Conservation (phyloP, 352 stramenopile species). For the Globisporangium perplexum region DNA sequence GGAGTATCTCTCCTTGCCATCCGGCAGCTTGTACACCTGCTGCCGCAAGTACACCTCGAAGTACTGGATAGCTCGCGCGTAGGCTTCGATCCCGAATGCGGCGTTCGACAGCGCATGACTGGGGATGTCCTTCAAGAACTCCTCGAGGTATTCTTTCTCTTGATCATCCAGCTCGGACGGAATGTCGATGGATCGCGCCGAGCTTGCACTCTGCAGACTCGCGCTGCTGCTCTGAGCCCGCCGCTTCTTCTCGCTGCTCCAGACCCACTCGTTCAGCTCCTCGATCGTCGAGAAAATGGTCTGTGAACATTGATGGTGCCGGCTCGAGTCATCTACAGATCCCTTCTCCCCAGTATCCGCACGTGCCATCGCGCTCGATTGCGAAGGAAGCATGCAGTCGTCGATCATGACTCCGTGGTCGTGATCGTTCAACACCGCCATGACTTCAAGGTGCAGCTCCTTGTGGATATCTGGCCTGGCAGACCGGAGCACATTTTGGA, state of each 20-base stretch:
- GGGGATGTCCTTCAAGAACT: constrained; percentile 72
- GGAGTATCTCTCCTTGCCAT: constrained; percentile 3
- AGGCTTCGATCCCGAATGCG: constrained; percentile 63
- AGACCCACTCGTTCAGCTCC: constrained; percentile 87
- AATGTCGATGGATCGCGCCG: constrained; percentile 26
- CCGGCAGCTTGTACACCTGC: constrained; percentile 19
- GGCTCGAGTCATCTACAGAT: constrained; percentile 58
- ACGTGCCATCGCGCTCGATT: constrained; percentile 4
- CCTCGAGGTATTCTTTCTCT: constrained; percentile 72
- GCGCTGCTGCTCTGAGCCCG: constrained; percentile 42
- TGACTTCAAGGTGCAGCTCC: constrained; percentile 77
- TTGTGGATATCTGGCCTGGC: constrained; percentile 50
- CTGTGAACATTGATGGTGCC: constrained; percentile 81
- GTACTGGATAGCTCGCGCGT: constrained; percentile 68
- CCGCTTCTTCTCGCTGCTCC: constrained; percentile 78
- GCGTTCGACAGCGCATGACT: constrained; percentile 60
- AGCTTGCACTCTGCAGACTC: constrained; percentile 29
- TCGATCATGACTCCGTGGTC: constrained; percentile 53
- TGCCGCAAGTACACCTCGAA: constrained; percentile 69
- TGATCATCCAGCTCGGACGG: constrained; percentile 61
- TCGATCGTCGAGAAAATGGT: constrained; percentile 85
- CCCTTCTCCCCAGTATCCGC: constrained; percentile 3
- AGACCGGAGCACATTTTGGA: constrained; percentile 81
- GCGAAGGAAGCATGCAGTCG: constrained; percentile 28
- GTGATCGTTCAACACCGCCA: constrained; percentile 74